Evolutionary conservation across 208 protist species (phyloP), one percentile per base, ranked within the genome.

Genomic region (Trypanosomatidae sp.): DNA sequence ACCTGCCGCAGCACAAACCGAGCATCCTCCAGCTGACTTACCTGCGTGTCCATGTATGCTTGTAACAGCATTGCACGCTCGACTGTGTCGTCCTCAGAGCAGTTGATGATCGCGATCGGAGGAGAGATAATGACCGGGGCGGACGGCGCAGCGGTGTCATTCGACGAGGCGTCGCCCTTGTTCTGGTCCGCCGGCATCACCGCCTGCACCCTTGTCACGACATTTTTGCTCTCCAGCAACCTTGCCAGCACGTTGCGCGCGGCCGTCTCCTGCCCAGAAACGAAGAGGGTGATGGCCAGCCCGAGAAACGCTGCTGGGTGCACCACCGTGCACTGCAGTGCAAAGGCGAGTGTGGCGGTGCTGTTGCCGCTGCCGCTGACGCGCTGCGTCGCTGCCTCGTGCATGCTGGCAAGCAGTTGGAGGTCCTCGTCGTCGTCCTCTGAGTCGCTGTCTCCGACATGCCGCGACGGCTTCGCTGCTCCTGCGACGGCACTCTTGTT

Each of bases 31-130:
- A 90, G 87, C 36, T 98, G 92, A 44, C 91, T 85, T 36, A 74
- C 80, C 55, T 82, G 68, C 17, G 97, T 85, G 76, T 97, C 84
- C 58, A 99, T 91, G 75, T 98, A 84, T 41, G 96, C 87, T 36
- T 92, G 80, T 43, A 99, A 79, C 43, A 98, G 76, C 76, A 85
- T 95, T 1, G 89, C 94, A 4, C 89, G 83, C 74, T 98, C 94
- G 10, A 95, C 19, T 19, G 76, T 79, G 50, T 80, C 76, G 43
- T 82, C 77, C 62, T 80, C 77, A 1, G 71, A 73, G 73, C 66
- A 83, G 39, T 58, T 74, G 49, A 76, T 59, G 56, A 76, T 52
- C 44, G 66, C 73, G 1, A 66, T 53, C 4, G 73, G 69, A 7
- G 72, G 55, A 8, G 69, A 33, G 46, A 73, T 1, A 22, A 66